Percentiles rank a stretch among this genome's conserved stretches.
phyloP scores from a whole-genome alignment of 768 basidiomycete species.

The Amanita pseudoporphyria region DNA sequence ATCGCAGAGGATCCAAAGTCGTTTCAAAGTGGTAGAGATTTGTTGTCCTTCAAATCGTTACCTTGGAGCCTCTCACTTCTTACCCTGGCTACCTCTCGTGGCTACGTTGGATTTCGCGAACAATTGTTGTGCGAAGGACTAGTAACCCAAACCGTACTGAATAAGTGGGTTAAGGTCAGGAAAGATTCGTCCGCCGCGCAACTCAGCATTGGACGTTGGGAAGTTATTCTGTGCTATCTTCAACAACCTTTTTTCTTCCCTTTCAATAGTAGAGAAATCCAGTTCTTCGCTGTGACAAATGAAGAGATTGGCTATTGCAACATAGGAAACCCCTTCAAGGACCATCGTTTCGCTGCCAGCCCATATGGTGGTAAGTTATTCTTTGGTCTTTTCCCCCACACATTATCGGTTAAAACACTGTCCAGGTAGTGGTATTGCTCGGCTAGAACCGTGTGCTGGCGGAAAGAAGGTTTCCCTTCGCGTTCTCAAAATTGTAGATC shows the following conservation, averaged over 20 bases:
- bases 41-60: not conserved
- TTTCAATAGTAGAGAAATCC: not conserved
- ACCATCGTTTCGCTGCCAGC: not conserved
- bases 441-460: not conserved
- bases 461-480: not conserved
- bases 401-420: not conserved
- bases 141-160: not conserved
- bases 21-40: not conserved
- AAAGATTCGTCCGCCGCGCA: not conserved
- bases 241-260: not conserved
- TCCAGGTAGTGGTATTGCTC: not conserved
- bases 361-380: not conserved
- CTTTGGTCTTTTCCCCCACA: not conserved
- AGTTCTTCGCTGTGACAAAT: not conserved
- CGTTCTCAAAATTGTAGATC: conserved; percentile 2
- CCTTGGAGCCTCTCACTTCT: not conserved
- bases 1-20: not conserved
- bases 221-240: not conserved
- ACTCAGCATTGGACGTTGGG: too few relatives aligned
- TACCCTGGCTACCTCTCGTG: not conserved
- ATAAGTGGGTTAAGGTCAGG: not conserved
- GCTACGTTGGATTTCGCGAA: not conserved
- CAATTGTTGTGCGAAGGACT: not conserved
- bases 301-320: not conserved
- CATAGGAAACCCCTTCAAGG: not conserved